Conservation (phyloP, 2,329 filamentous ascomycete species). For the Penicillium griseofulvum region DNA sequence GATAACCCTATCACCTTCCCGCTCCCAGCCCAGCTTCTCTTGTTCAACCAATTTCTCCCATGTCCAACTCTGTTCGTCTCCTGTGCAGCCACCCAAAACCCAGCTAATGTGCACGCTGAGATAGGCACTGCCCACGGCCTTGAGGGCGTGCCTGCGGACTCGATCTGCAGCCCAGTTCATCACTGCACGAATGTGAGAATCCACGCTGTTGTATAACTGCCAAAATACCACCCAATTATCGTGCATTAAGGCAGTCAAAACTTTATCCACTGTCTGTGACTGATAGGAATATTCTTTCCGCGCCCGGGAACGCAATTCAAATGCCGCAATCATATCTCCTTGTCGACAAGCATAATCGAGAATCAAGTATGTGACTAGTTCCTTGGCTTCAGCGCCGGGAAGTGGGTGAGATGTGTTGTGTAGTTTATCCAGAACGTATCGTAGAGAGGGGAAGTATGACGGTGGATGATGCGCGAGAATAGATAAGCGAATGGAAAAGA, state of each 20-base stretch:
- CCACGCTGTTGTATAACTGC: slow-evolving; percentile 66
- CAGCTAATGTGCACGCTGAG: slow-evolving; percentile 71
- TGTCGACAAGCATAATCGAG: slow-evolving; percentile 87
- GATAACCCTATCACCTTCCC: slow-evolving; percentile 69
- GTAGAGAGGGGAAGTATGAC: slow-evolving; percentile 84
- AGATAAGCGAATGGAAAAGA: slow-evolving; percentile 83
- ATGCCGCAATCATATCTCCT: slow-evolving; percentile 70
- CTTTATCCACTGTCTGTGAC: slow-evolving; percentile 66
- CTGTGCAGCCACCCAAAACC: slow-evolving; percentile 55
- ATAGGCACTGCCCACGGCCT: slow-evolving; percentile 83
- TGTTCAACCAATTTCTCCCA: slow-evolving; percentile 69
- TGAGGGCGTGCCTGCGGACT: slow-evolving; percentile 74
- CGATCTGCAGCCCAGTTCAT: slow-evolving; percentile 77
- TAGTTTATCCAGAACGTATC: slow-evolving; percentile 71
- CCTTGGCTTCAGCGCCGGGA: slow-evolving; percentile 68
- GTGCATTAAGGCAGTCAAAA: slow-evolving; percentile 68
- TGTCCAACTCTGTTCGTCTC: slow-evolving; percentile 43
- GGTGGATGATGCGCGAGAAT: slow-evolving; percentile 80
- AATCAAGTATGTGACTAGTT: slow-evolving; percentile 77
- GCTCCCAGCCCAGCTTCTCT: slow-evolving; percentile 80
- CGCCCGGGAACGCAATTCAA: slow-evolving; percentile 57
- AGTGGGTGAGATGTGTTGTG: slow-evolving; percentile 65
- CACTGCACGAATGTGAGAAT: slow-evolving; percentile 74
- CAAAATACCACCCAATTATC: slow-evolving; percentile 83
- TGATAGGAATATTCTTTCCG: slow-evolving; percentile 55